Conservation (phyloP, 2,329 filamentous ascomycete genomes). For the Aspergillus sp. region DNA sequence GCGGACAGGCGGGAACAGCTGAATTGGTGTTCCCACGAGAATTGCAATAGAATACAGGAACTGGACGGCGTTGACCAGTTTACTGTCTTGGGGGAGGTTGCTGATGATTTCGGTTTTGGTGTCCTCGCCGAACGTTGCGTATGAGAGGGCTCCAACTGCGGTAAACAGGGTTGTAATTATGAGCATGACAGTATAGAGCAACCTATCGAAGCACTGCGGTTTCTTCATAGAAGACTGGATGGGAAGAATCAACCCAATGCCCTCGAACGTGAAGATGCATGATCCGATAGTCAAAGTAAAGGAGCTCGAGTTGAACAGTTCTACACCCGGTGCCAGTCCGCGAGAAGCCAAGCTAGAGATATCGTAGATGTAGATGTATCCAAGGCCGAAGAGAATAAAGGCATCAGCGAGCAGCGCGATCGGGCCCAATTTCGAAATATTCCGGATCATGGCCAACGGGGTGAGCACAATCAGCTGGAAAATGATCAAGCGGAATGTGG, state of each 20-base stretch:
- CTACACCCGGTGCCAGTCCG: constrained; percentile 73
- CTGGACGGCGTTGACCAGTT: constrained; percentile 89
- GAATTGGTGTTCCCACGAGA: constrained; percentile 84
- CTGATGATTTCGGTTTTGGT: constrained; percentile 94
- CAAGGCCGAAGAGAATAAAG: constrained; percentile 86
- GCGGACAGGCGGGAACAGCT: constrained; percentile 93
- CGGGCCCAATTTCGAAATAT: constrained; percentile 93
- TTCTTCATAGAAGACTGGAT: constrained; percentile 95
- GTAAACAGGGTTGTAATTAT: constrained; percentile 88
- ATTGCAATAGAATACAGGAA: constrained; percentile 93
- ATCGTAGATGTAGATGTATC: constrained; percentile 94
- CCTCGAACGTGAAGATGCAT: constrained; percentile 96
- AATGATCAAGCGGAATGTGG: constrained; percentile 62
- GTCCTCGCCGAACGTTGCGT: constrained; percentile 87
- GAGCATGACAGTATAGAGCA: constrained; percentile 85
- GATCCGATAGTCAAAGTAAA: constrained; percentile 98
- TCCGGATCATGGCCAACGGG: constrained; percentile 84
- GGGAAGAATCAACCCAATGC: constrained; percentile 91
- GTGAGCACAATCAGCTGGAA: constrained; percentile 91
- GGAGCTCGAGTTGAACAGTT: constrained; percentile 80
- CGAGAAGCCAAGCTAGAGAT: constrained; percentile 73
- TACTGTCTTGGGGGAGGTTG: constrained; percentile 90
- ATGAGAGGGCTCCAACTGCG: constrained; percentile 85
- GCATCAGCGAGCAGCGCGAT: constrained; percentile 87
- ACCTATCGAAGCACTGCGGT: constrained; percentile 81